Conservation (phyloP, 306 rosid species). For the Castanea mollissima region DNA sequence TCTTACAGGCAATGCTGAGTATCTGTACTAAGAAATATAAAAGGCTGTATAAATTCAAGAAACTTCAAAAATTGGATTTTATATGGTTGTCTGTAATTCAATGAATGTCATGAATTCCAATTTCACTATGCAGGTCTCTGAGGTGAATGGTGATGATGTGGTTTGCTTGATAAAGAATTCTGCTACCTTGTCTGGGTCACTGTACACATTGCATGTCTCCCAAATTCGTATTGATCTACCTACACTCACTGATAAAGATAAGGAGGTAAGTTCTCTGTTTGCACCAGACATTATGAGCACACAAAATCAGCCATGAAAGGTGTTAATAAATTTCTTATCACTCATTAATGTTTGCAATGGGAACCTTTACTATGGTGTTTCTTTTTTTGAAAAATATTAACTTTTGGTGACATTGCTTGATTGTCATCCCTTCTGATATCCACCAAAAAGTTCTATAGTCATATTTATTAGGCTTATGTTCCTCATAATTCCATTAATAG, state of each 20-base stretch:
- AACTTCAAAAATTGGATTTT: neutral
- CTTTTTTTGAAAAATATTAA: neutral
- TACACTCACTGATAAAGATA: conserved; percentile 48
- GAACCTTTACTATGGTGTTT: neutral
- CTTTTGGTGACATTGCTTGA: neutral
- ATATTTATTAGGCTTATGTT: neutral
- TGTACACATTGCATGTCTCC: conserved; percentile 54
- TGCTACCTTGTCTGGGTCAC: conserved; percentile 43
- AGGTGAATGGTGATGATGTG: conserved; percentile 47
- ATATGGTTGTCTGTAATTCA: neutral
- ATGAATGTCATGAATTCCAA: neutral
- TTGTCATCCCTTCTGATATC: neutral
- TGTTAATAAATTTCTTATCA: neutral
- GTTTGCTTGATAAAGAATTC: conserved; percentile 50
- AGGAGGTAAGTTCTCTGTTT: conserved; percentile 35
- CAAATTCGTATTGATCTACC: conserved; percentile 52
- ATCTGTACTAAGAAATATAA: neutral
- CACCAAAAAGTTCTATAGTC: neutral
- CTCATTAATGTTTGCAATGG: neutral
- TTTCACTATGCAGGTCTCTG: conserved; percentile 39
- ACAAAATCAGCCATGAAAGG: neutral
- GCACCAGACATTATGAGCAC: neutral
- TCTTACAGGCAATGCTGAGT: neutral
- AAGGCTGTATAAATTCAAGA: neutral
- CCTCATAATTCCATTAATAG: neutral